These are phyloP conservation scores for Akanthomyces dipterigenus DNA, from an alignment of 2,329 filamentous ascomycete species.

Conservation along the genomic window DNA sequence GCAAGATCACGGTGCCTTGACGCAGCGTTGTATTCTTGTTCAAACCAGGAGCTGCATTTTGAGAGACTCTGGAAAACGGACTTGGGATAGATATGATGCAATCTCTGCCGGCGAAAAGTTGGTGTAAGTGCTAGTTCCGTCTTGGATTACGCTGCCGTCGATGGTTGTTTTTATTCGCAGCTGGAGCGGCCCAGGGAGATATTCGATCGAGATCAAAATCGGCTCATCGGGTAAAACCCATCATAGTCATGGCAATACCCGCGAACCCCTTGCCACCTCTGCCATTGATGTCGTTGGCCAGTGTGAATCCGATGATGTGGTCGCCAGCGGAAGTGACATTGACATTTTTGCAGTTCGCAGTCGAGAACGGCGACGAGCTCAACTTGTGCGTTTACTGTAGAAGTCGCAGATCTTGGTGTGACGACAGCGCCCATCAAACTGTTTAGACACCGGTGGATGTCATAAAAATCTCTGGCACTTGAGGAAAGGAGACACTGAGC, in stretches of 20 bases:
- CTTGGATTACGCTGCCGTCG: slow-evolving; percentile 31
- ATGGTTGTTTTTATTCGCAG: slow-evolving; percentile 26
- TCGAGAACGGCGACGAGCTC: slow-evolving; percentile 45
- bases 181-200: slow-evolving; percentile 25
- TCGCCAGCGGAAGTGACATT: slow-evolving; percentile 38
- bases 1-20: slow-evolving; percentile 56
- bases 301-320: slow-evolving; percentile 49
- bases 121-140: slow-evolving; percentile 23
- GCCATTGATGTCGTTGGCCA: slow-evolving; percentile 32
- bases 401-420: slow-evolving; percentile 39
- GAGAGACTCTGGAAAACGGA: not conserved
- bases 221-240: slow-evolving; percentile 43
- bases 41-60: slow-evolving; percentile 49
- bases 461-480: slow-evolving; percentile 29
- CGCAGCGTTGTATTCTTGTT: slow-evolving; percentile 53
- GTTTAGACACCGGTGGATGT: slow-evolving; percentile 37
- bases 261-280: slow-evolving; percentile 29
- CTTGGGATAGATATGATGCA: slow-evolving; percentile 17
- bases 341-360: slow-evolving; percentile 40
- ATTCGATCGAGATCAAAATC: slow-evolving; percentile 24
- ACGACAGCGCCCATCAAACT: slow-evolving; percentile 33
- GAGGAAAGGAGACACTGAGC: slow-evolving; percentile 16
- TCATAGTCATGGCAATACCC: slow-evolving; percentile 39
- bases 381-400: slow-evolving; percentile 42
- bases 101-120: slow-evolving; percentile 12